phyloP scores from a whole-genome alignment of 768 basidiomycete species.

The Tylopilus rubrobrunneus region DNA sequence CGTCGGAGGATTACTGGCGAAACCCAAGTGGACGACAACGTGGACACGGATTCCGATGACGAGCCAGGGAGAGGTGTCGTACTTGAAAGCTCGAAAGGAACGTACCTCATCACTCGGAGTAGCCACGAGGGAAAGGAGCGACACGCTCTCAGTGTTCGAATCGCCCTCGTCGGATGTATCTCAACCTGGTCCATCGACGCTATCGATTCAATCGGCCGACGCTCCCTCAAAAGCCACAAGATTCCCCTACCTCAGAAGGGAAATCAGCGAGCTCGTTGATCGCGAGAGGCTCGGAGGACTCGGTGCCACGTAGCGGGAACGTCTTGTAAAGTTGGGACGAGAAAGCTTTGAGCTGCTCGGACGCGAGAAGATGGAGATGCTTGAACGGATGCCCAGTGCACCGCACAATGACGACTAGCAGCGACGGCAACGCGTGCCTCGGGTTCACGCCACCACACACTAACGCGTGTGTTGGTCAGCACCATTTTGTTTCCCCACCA shows the following conservation, averaged over 20 bases:
- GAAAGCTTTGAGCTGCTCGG: constrained; percentile 28
- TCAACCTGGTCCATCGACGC: not conserved
- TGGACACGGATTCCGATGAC: constrained; percentile 9
- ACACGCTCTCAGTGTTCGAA: constrained; percentile 15
- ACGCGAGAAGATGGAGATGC: constrained; percentile 28
- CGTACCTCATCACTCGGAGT: constrained; percentile 19
- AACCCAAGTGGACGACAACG: constrained; percentile 5
- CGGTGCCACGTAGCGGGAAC: constrained; percentile 28
- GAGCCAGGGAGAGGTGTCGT: constrained; percentile 18
- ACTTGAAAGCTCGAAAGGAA: constrained; percentile 22
- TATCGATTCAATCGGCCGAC: not conserved
- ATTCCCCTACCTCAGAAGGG: constrained; percentile 11
- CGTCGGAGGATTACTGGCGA: constrained; percentile 25
- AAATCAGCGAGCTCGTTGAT: constrained; percentile 27
- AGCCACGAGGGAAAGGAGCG: constrained; percentile 4
- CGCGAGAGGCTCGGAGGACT: constrained; percentile 31
- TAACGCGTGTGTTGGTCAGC: constrained; percentile 27
- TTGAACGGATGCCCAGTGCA: constrained; percentile 31
- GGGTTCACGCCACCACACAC: too few relatives aligned
- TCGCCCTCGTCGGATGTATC: not conserved
- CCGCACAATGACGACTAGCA: too few relatives aligned
- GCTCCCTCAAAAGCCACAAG: constrained; percentile 4
- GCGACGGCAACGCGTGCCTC: too few relatives aligned
- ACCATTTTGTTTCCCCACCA: constrained; percentile 16
- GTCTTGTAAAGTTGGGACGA: constrained; percentile 25